Evolutionary conservation across 2,329 filamentous ascomycete species (phyloP), one percentile per base, ranked within the genome.

Genomic region (Colletotrichum limetticola): DNA sequence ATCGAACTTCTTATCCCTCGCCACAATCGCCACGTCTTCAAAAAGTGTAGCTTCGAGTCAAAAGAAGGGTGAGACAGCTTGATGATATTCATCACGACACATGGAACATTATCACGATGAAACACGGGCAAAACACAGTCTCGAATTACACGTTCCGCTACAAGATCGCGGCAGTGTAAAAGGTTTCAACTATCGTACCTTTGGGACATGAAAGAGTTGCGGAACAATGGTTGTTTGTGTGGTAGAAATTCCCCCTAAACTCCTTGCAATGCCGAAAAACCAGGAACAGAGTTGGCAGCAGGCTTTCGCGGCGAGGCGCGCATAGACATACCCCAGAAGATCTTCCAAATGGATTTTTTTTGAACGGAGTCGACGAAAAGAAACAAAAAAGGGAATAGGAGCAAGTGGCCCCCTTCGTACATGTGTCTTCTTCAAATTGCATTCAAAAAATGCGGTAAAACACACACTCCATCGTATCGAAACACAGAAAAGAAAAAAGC

Each of bases 261-360:
- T 74, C 71, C 71, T 58, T 74, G 71, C 71, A 72, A 74, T 74
- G 71, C 68, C 68, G 37, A 35, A 22, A 30, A 35, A 5, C 5
- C 19, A 35, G 11, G 32, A 35, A 32, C n/a, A 59, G 26, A 19
- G 14, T 42, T 19, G 37, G 37, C 37, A 19, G 16, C 8, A 49
- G 42, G 42, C 42, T 49, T 49, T 49, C 42, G 19, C 42, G 42
- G n/a, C 37, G 37, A 12, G 7, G 19, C 19, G 26, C 26, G 26
- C 26, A 26, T 26, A 26, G 26, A 26, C 26, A 26, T 26, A 26
- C 42, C 42, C 42, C 42, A 2, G 19, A n/a, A 49, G 7, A 7
- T 19, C 42, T 19, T 8, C 42, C 16, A 49, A 49, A 49, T 3
- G 42, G 42, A n/a, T 8, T 49, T 22, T 49, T 46, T 26, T 26